Evolutionary conservation across 352 stramenopile genomes (phyloP), one percentile per base, ranked within the genome.

Genomic region (Globisporangium heterothallicum): DNA sequence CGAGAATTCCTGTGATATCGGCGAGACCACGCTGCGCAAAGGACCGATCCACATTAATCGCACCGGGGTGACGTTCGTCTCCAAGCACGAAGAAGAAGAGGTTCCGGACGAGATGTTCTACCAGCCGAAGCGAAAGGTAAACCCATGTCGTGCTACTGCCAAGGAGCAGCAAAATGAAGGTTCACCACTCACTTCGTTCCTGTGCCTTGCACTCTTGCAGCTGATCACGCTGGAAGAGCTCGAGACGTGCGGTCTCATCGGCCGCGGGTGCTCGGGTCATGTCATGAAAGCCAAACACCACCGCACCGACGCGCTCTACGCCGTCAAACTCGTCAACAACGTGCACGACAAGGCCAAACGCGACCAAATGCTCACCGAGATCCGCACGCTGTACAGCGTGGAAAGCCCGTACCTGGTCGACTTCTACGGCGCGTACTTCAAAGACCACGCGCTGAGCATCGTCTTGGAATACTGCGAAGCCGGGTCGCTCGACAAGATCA

Each of bases 341-440:
- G 74, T 91, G 21, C 77, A 88, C 63, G 80, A 91, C 70, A 88
- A 87, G 52, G 50, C 61, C 35, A 85, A 87, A 46, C 73, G 78
- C 27, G 64, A 89, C 43, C 80, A 89, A 49, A 70, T 91, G 56
- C 61, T 91, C 32, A 88, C 74, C 19, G 80, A 91, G 64, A 89
- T 91, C 56, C 74, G 78, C 43, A 87, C 75, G 29, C 55, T 91
- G 1, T 91, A 89, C 56, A 77, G 70, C 42, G 77, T 88, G 30
- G 69, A 82, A 41, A 90, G 73, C 21, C 61, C 78, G 0, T 80
- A 68, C 49, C 66, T 90, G 7, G 76, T 90, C 1, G 64, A 68
- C 6, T 90, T 84, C 45, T 83, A 78, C 56, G 78, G 78, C 22
- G 78, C 78, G 3, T 90, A 81, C 58, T 88, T 90, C 47, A 71